Evolutionary conservation across 2,329 filamentous ascomycete species (phyloP), one percentile per base, ranked within the genome.

Genomic region (Colletotrichum cuscutae): DNA sequence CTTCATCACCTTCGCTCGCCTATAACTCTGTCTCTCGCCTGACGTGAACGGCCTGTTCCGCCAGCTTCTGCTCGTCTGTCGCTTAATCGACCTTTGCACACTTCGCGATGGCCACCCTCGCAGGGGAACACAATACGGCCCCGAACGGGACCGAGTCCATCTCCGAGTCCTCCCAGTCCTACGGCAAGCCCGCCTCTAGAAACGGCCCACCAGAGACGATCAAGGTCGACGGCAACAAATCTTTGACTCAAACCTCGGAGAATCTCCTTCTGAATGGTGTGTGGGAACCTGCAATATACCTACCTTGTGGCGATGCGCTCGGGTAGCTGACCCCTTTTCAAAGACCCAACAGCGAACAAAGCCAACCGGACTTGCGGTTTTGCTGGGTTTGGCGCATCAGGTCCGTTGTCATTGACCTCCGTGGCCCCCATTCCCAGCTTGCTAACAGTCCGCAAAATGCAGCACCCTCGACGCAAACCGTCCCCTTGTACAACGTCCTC

Each of bases 401-500:
- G 67, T 73, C 32, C 28, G 65, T 46, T 28, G 42, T 28, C 22
- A 52, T 24, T n/a, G 32, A 49, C 24, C 24, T 52, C 22, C 46
- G 13, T 24, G 24, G 35, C 37, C 11, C 7, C 22, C 9, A 22
- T 62, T 32, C 24, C 24, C 64, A 26, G 11, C 60, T 26, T 59
- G 49, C 71, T 65, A 58, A 63, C 52, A 52, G 6, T 35, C 61
- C 13, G 42, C 67, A 11, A 30, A 11, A 56, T 49, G 35, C 68
- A 42, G 58, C 68, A 26, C 63, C 71, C 13, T 24, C 68, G 9
- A 78, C 76, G 12, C 76, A 80, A 26, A 77, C 78, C 5, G 92
- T 98, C 35, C 91, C 94, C 2, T 92, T 95, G 74, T 95, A 94
- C 84, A 93, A 97, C 80, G 85, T 98, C 74, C 90, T 98, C 61